Evolutionary conservation across 164 flowering plant species (phyloP), one percentile per base, ranked within the genome.

Genomic region (Protea cynaroides): DNA sequence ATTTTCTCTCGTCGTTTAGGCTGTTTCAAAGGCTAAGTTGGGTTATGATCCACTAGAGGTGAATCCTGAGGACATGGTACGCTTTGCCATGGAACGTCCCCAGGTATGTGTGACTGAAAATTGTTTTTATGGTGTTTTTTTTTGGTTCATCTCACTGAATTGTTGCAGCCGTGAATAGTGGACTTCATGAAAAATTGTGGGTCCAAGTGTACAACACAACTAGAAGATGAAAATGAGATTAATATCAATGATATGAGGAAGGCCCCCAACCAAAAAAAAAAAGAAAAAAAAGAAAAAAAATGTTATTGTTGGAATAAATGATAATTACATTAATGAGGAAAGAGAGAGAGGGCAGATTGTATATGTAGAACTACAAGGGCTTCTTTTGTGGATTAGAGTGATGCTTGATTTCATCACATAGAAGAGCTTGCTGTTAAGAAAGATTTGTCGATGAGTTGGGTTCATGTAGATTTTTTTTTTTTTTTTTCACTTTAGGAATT

Each of bases 1-100:
- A 21, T 24, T 22, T 25, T 63, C 79, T 40, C 57, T 65, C 34
- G 38, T 64, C 23, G 76, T 65, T 67, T 72, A 94, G 99, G 92
- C 96, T 80, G 99, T 95, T 65, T 92, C 99, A 25, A 95, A 88
- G 79, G 94, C 94, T 22, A 95, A 95, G 74, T 78, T 95, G 82
- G 99, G 99, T 37, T 95, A 90, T 79, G 96, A 92, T 78, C 99
- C 99, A 19, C 69, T 92, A 63, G 99, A 95, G 78, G 99, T 95
- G 70, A 92, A 95, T 78, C 99, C 99, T 43, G 99, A 95, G 76
- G 99, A 95, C 69, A 92, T 95, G 99, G 97, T 95, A 80, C 84
- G 86, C n/a, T 88, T 86, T 83, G 99, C 99, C 25, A 88, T 58
- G 81, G 96, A 95, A 71, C 82, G 76, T 65, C 97, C 99, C 61